Conservation (phyloP, 2,329 filamentous ascomycete genomes). For the Knufia petricola region DNA sequence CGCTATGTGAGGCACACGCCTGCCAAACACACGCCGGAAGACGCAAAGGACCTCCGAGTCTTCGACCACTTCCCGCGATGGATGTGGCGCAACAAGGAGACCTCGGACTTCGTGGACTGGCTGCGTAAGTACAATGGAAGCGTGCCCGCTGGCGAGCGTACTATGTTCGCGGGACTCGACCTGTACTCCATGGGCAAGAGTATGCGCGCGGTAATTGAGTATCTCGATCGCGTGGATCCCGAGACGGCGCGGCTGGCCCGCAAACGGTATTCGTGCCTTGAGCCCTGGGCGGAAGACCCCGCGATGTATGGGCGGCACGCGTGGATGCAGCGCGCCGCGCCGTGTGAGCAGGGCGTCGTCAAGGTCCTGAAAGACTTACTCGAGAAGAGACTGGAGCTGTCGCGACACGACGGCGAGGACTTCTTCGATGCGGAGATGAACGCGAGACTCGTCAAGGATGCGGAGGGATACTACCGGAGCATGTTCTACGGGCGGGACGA, state of each 20-base stretch:
- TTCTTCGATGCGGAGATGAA: slow-evolving; percentile 44
- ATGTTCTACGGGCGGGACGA: slow-evolving; percentile 43
- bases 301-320: slow-evolving; percentile 39
- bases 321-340: slow-evolving; percentile 28
- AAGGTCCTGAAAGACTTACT: slow-evolving; percentile 39
- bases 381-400: slow-evolving; percentile 34
- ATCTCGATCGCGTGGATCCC: slow-evolving; percentile 39
- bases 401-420: slow-evolving; percentile 35
- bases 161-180: slow-evolving; percentile 44
- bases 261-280: slow-evolving; percentile 37
- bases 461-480: slow-evolving; percentile 43
- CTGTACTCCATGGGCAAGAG: slow-evolving; percentile 42
- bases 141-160: slow-evolving; percentile 25
- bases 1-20: slow-evolving; percentile 41
- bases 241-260: slow-evolving; percentile 36
- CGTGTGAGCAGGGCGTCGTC: slow-evolving; percentile 40
- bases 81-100: slow-evolving; percentile 49
- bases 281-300: slow-evolving; percentile 42
- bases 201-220: slow-evolving; percentile 39
- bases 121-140: slow-evolving; percentile 36
- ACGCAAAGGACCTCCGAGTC: background rate
- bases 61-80: slow-evolving; percentile 46
- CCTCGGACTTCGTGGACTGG: slow-evolving; percentile 45
- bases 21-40: slow-evolving; percentile 25
- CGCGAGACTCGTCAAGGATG: slow-evolving; percentile 40